Base-by-base conservation (phyloP, 2,329 filamentous ascomycete species). In the Xylariaceae sp. region DNA sequence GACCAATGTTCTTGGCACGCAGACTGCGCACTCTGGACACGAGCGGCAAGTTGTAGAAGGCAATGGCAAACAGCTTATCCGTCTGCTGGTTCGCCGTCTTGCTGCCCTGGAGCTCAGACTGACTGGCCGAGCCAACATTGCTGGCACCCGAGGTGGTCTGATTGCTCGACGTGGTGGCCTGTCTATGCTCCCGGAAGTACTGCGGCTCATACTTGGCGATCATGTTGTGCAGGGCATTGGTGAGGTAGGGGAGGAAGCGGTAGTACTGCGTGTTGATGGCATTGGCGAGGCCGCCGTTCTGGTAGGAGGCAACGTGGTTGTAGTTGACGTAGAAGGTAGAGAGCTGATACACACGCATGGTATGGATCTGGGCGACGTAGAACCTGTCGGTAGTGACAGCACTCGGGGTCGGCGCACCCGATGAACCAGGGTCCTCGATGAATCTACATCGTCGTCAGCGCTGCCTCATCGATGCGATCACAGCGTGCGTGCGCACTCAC, bases 121-220 rank as follows among this genome's bases (percentile, higher is more conserved):
- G 75, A 50, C 68, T 79, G 22, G 67, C 70, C 6, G 75, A 75
- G 35, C 76, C 77, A 22, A 71, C 64, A 37, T 76, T 75, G 51
- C 76, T 81, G 18, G 68, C 67, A 16, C 72, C 80, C 1, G 85
- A 81, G 5, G 80, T 80, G 2, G 83, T 77, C 43, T 80, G 70
- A 34, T 77, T 80, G 40, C 82, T 83, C 12, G 82, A 83, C 29
- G 81, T 77, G 3, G 81, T 83, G 5, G 87, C 81, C 57, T 94
- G 88, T 33, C 87, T 78, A 65, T 96, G 90, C 53, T 93, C 83
- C 49, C 85, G 77, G 64, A 94, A 96, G 64, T 96, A 98, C 55
- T 83, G 75, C 5, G 92, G 86, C 59, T 95, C 90, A 63, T 95
- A 83, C 63, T 94, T 94, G 46, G 86, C 82, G 49, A 98, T 93